Conservation (phyloP, 2,329 filamentous ascomycete species). For the Sporothrix brasiliensis region DNA sequence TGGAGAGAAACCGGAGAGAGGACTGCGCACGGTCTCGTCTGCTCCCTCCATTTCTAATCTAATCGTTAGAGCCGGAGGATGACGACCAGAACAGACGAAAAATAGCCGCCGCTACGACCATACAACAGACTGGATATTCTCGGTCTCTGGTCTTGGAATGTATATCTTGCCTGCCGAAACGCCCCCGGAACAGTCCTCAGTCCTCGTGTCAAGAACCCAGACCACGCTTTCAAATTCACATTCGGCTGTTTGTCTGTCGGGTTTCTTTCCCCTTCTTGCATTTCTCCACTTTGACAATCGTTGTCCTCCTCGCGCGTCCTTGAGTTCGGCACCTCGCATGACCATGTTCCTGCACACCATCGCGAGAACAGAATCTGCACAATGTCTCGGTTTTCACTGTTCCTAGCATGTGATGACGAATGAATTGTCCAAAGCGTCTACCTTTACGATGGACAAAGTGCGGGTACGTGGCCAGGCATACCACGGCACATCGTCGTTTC, state of each 20-base stretch:
- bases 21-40: not conserved
- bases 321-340: slow-evolving; percentile 2
- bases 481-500: not conserved
- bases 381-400: not conserved
- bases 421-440: not conserved
- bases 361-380: not conserved
- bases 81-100: not conserved
- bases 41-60: too few species aligned
- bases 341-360: slow-evolving; percentile 17
- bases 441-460: not conserved
- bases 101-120: slow-evolving; percentile 11
- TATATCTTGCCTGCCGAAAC: not conserved
- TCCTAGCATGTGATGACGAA: not conserved
- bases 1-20: not conserved
- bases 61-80: not conserved
- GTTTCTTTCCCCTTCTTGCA: not conserved
- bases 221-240: not conserved
- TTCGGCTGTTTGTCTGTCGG: not conserved
- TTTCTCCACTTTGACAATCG: not conserved
- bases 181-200: not conserved
- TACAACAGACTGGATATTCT: not conserved
- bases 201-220: not conserved
- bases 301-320: not conserved
- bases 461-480: not conserved
- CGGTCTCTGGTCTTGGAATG: not conserved